phyloP scores from a whole-genome alignment of 768 basidiomycete genomes.

The Lactarius indigo region DNA sequence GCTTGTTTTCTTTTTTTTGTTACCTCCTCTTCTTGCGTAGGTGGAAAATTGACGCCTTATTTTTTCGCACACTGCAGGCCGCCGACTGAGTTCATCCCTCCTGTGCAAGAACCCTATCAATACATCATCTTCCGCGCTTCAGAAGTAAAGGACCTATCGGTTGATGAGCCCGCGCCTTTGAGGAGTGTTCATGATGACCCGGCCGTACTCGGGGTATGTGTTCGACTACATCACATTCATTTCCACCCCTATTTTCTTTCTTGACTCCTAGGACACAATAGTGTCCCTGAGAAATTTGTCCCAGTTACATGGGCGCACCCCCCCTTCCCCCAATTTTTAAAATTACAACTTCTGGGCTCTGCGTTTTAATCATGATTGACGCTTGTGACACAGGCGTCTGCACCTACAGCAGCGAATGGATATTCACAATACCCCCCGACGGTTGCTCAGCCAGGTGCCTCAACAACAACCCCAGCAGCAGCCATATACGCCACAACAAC shows the following conservation, averaged over 20 bases:
- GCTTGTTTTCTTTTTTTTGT: slow-evolving; percentile 48
- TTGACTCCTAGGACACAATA: slow-evolving; percentile 41
- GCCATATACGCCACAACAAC: slow-evolving; percentile 25
- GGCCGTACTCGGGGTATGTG: slow-evolving; percentile 73
- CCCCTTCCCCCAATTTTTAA: slow-evolving; percentile 42
- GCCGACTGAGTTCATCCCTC: slow-evolving; percentile 75
- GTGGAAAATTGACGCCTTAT: slow-evolving; percentile 25
- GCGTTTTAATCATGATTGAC: slow-evolving; percentile 14
- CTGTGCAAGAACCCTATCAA: slow-evolving; percentile 77
- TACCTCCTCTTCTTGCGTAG: neutral
- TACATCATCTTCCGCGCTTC: slow-evolving; percentile 91
- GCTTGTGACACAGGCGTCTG: slow-evolving; percentile 42
- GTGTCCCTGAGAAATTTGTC: slow-evolving; percentile 40
- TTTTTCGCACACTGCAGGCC: slow-evolving; percentile 45
- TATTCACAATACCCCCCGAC: slow-evolving; percentile 28
- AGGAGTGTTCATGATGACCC: slow-evolving; percentile 80
- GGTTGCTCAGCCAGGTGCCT: slow-evolving; percentile 27
- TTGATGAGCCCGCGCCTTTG: slow-evolving; percentile 58
- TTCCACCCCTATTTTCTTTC: slow-evolving; percentile 23
- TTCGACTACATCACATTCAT: slow-evolving; percentile 1
- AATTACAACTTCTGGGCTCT: slow-evolving; percentile 10
- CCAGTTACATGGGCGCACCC: neutral
- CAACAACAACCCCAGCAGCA: slow-evolving; percentile 27
- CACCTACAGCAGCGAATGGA: slow-evolving; percentile 36
- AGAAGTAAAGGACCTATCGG: slow-evolving; percentile 85